These are phyloP conservation scores for Didymella arachidicola DNA, from an alignment of 2,329 filamentous ascomycete species.

Conservation along the genomic window DNA sequence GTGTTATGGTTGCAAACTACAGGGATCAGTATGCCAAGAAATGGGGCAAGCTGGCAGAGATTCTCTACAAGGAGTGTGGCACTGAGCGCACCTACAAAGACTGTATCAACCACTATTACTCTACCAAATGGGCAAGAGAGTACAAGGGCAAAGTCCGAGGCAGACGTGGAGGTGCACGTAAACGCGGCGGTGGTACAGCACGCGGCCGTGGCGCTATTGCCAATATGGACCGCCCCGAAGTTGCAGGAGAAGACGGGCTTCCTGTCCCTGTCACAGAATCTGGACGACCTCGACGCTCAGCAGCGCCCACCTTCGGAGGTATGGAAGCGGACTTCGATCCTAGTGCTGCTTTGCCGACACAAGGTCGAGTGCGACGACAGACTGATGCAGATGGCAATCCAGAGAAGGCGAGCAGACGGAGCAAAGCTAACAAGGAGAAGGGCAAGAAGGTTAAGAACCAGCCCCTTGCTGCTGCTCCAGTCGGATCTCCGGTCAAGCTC, in stretches of 20 bases:
- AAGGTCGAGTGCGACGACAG: slow-evolving; percentile 47
- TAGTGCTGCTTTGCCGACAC: slow-evolving; percentile 38
- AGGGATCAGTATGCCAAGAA: slow-evolving; percentile 77
- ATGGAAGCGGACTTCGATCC: slow-evolving; percentile 68
- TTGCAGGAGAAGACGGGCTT: slow-evolving; percentile 49
- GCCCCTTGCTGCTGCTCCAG: slow-evolving; percentile 50
- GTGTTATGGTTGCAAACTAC: slow-evolving; percentile 76
- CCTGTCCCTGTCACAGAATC: slow-evolving; percentile 55
- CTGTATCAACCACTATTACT: slow-evolving; percentile 86
- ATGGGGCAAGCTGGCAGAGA: slow-evolving; percentile 78
- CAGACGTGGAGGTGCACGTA: slow-evolving; percentile 36
- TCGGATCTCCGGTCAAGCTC: slow-evolving; percentile 46
- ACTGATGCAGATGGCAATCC: slow-evolving; percentile 44
- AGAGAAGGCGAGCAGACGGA: slow-evolving; percentile 53
- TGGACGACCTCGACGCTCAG: slow-evolving; percentile 60
- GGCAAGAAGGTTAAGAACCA: slow-evolving; percentile 53
- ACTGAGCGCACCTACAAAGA: slow-evolving; percentile 75
- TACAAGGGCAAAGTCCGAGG: slow-evolving; percentile 74
- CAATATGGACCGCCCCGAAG: slow-evolving; percentile 52
- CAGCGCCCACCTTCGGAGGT: slow-evolving; percentile 76
- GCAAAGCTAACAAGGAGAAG: slow-evolving; percentile 52
- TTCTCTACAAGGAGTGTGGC: slow-evolving; percentile 56
- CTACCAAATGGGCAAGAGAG: slow-evolving; percentile 76
- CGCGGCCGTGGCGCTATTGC: slow-evolving; percentile 68
- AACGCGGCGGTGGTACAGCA: slow-evolving; percentile 48